A percentile compares a stretch with the other conserved stretches of the same genome.
Conservation (phyloP, 2,329 filamentous ascomycete species). For the Phialocephala sp. region DNA sequence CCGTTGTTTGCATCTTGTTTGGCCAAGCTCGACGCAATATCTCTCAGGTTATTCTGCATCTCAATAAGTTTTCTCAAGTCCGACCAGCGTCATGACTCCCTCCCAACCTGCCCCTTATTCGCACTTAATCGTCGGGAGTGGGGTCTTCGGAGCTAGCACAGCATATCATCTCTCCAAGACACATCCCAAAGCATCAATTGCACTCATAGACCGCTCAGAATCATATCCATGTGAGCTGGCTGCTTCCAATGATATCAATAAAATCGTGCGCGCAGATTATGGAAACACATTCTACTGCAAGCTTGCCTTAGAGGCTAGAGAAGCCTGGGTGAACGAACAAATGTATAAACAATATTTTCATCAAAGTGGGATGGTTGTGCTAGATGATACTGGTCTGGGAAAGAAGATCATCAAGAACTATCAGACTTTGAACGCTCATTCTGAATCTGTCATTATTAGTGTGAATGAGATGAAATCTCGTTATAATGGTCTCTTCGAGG, state of each 20-base stretch:
- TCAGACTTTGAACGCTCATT: slow-evolving; percentile 42
- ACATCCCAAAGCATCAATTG: slow-evolving; percentile 49
- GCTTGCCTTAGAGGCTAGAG: slow-evolving; percentile 52
- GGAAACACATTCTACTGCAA: slow-evolving; percentile 58
- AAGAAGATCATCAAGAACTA: slow-evolving; percentile 53
- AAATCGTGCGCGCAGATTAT: slow-evolving; percentile 64
- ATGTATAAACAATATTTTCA: slow-evolving; percentile 55
- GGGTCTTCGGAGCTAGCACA: slow-evolving; percentile 57
- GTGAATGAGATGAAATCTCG: slow-evolving; percentile 47
- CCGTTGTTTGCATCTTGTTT: neutral
- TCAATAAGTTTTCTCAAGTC: neutral
- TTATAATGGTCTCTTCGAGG: slow-evolving; percentile 49
- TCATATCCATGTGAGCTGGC: slow-evolving; percentile 48
- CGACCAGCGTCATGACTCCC: neutral
- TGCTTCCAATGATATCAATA: slow-evolving; percentile 65
- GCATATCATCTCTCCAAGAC: slow-evolving; percentile 54
- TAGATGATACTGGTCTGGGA: slow-evolving; percentile 53
- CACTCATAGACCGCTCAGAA: slow-evolving; percentile 50
- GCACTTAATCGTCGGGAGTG: slow-evolving; percentile 54
- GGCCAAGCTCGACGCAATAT: neutral
- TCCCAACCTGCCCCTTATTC: neutral
- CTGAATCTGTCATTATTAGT: slow-evolving; percentile 50
- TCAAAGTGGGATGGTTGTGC: slow-evolving; percentile 54
- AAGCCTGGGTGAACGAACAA: slow-evolving; percentile 55
- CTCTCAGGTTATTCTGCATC: neutral